Evolutionary conservation across 805 yeast genomes (phyloP), one percentile per base, ranked within the genome.

Genomic region (Metschnikowia corniflorae): DNA sequence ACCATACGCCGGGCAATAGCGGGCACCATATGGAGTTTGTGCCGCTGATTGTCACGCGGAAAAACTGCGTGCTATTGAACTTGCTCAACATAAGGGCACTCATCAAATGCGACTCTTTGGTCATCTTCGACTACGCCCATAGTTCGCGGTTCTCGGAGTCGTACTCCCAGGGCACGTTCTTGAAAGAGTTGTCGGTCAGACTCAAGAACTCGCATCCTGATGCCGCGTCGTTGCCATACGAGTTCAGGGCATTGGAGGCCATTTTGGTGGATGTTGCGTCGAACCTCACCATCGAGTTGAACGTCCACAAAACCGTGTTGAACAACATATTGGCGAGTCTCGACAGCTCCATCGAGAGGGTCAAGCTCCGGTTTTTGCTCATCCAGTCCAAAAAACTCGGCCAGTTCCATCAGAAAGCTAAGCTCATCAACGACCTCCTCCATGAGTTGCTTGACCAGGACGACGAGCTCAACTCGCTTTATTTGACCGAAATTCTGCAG

Each of bases 381-480:
- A 78, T 89, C 33, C 94, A 88, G 50, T 82, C 88, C 33, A 93
- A 93, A 57, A 85, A 84, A 53, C 71, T 91, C 27, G 75, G 86
- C 3, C 86, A 84, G 37, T 93, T 93, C 54, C 77, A 79, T 32
- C 94, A 88, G 53, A 91, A 87, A 60, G 86, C 91, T 0, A 70
- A 78, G 6, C 67, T 93, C 37, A 85, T 91, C 8, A 65, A 96
- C 43, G 91, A 89, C 50, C 75, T 86, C 37, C 67, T 93, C 18
- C 94, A 89, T 54, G 96, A 88, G 46, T 59, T 89, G 22, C 63
- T 93, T 25, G 95, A 87, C 27, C 82, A 81, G 44, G 97, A 93
- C 58, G 96, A 88, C 47, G 88, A 84, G 40, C 62, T 93, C 41
- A 85, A 86, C 26, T 88, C 79, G 7, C 67, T 93, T 55, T 87